Base-by-base conservation (phyloP, 1,284 basidiomycete species). In the Dichomitus squalens region DNA sequence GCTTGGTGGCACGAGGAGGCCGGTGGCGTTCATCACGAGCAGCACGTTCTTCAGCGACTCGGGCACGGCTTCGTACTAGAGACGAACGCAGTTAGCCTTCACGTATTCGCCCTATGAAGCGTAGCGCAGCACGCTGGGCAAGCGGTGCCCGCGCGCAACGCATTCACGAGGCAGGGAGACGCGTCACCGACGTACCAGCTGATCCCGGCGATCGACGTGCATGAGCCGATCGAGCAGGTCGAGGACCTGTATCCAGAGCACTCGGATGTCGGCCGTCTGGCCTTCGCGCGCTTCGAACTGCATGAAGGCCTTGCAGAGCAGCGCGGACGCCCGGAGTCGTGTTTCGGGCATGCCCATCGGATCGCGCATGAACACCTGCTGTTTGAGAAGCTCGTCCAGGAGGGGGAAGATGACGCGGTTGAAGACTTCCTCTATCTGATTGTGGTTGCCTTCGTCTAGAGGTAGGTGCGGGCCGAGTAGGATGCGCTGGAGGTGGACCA, bases 31-130 rank as follows among this genome's bases (percentile, higher is more conserved):
- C 95, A 99, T 96, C 43, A 99, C 97, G 50, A 99, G 83, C 23
- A 99, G 76, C 33, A 98, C 92, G 71, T 99, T 99, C 77, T 99
- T 99, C 64, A 99, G 81, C 6, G 95, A 96, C 74, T 99, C 97
- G 0, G 93, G 93, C 27, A 98, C 84, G 0, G 96, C 95, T 72
- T 99, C 96, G 68, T 90, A 88, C 94, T 96, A 61, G 2, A 31
- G 21, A 50, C 55, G 59, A 47, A 49, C 33, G 47, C 60, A 34
- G 58, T 55, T 63, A 68, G 56, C 65, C 35, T 50, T 49, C 12
- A 6, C 40, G 14, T 34, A 16, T 33, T 33, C n/a, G 20, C 31
- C 31, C 31, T 29, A 29, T 3, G 18, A 27, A 29, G 25, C 25
- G 25, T 27, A 9, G 16, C 41, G 23, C 27, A n/a, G 41, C 21